Conservation (phyloP, 495 filamentous ascomycete species). For the Talaromyces proteolyticus region DNA sequence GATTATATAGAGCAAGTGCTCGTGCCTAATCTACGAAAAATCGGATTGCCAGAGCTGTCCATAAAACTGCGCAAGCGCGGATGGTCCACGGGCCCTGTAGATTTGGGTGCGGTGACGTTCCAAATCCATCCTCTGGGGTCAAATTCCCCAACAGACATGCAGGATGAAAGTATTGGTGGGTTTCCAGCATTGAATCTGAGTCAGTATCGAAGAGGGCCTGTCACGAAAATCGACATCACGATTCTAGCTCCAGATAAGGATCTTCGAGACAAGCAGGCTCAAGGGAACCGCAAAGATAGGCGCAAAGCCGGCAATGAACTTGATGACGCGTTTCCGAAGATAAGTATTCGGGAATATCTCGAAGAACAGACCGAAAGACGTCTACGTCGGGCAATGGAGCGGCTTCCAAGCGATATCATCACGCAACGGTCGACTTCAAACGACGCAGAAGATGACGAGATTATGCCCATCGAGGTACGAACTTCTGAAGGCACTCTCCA, state of each 20-base stretch:
- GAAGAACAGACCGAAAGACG: conserved; percentile 7
- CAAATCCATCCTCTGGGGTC: conserved; percentile 47
- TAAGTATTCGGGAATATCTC: conserved; percentile 12
- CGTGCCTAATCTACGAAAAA: conserved; percentile 56
- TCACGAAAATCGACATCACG: conserved; percentile 56
- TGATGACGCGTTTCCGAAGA: not conserved
- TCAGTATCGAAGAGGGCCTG: conserved; percentile 30
- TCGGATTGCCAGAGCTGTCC: conserved; percentile 55
- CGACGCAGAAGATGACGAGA: not conserved
- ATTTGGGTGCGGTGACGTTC: conserved; percentile 55
- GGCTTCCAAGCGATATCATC: not conserved
- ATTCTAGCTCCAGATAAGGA: conserved; percentile 43
- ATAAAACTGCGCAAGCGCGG: conserved; percentile 53
- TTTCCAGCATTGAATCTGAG: conserved; percentile 41
- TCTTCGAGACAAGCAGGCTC: not conserved
- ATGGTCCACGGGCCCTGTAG: conserved; percentile 57
- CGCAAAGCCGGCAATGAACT: not conserved
- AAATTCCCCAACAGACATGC: not conserved
- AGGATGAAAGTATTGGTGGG: not conserved
- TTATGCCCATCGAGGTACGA: conserved; percentile 39
- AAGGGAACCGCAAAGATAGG: conserved; percentile 1
- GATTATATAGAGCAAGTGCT: conserved; percentile 77
- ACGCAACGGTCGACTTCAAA: not conserved
- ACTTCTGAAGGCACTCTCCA: conserved; percentile 52
- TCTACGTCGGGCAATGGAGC: conserved; percentile 6